Conservation (phyloP, 2,329 filamentous ascomycete genomes). For the Sporothrix variecibatus region DNA sequence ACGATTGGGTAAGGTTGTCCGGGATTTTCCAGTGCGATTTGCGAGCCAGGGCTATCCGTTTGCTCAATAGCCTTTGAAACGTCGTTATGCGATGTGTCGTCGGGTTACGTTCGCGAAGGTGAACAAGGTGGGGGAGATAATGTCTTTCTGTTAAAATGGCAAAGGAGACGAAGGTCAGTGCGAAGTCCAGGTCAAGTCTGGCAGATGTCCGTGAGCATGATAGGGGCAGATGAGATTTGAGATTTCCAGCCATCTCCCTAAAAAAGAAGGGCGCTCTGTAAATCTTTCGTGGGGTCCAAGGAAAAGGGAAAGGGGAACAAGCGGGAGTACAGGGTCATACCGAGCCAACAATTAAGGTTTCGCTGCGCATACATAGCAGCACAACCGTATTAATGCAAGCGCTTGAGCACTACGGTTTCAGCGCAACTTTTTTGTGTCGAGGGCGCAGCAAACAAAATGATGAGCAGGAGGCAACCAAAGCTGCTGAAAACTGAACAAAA, state of each 20-base stretch:
- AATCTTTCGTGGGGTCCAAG: constrained; percentile 17
- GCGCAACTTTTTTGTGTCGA: not conserved
- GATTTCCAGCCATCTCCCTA: constrained; percentile 16
- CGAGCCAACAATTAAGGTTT: constrained; percentile 29
- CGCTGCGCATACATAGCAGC: constrained; percentile 24
- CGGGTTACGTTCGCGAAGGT: not conserved
- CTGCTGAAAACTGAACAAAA: constrained; percentile 15
- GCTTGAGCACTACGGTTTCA: constrained; percentile 21
- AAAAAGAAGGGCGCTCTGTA: constrained; percentile 7
- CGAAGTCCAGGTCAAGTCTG: constrained; percentile 9
- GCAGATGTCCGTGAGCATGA: constrained; percentile 15
- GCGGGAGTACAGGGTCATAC: constrained; percentile 25
- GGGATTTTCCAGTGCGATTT: not conserved
- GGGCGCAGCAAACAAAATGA: constrained; percentile 16
- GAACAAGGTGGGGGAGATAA: not conserved
- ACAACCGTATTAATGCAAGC: constrained; percentile 21
- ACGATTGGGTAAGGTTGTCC: not conserved
- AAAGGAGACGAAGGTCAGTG: constrained; percentile 27
- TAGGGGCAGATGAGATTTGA: constrained; percentile 20
- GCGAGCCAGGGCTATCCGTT: constrained; percentile 19
- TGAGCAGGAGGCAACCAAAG: not conserved
- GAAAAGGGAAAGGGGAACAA: not conserved
- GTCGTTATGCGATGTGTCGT: constrained; percentile 34
- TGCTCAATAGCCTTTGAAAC: constrained; percentile 33
- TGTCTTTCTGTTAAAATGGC: not conserved